Base-by-base conservation (phyloP, 495 filamentous ascomycete species). In the Saxophila tyrrhenica region DNA sequence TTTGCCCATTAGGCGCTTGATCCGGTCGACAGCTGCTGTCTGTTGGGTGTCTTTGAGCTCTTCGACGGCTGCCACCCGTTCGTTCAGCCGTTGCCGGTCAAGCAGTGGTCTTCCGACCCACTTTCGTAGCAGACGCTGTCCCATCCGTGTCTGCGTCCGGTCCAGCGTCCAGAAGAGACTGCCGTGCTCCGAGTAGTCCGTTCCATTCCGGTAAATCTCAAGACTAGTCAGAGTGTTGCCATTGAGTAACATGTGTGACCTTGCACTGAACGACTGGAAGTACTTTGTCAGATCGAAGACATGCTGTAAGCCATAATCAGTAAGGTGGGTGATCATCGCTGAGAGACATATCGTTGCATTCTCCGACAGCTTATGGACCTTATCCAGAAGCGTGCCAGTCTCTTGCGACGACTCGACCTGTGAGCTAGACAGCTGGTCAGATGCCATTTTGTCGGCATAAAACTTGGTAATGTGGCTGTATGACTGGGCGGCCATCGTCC, bases 221-320 rank as follows among this genome's bases (percentile, higher is more conserved):
- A 99, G 74, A 62, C 87, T 95, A 15, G 89, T 88, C 35, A 99
- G 64, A 0, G 89, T 99, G 52, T 95, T 99, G 17, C 90, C 92
- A 62, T 95, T 96, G 55, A 99, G 75, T 2, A 97, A 74, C 92
- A 99, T 97, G 61, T 96, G 89, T 15, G 90, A 89, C 24, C 92
- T 75, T 1, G 91, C 86, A 62, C 86, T 94, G 68, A 99, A 99
- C 0, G 90, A 86, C 64, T 97, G 86, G 68, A 99, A 99, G 64
- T 97, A 95, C 58, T 95, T 95, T 8, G 92, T 97, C 29, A 99
- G 69, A 64, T 95, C 86, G 60, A 99, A 95, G 35, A 99, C 87
- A 70, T 99, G 90, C 64, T 99, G 85, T 39, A 99, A 74, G 1
- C 89, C 90, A 58, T 97, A 99, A 51, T 94, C 89, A 23, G 83